Evolutionary conservation across 768 basidiomycete genomes (phyloP), one percentile per base, ranked within the genome.

Genomic region (Fomitopsis pulvina): DNA sequence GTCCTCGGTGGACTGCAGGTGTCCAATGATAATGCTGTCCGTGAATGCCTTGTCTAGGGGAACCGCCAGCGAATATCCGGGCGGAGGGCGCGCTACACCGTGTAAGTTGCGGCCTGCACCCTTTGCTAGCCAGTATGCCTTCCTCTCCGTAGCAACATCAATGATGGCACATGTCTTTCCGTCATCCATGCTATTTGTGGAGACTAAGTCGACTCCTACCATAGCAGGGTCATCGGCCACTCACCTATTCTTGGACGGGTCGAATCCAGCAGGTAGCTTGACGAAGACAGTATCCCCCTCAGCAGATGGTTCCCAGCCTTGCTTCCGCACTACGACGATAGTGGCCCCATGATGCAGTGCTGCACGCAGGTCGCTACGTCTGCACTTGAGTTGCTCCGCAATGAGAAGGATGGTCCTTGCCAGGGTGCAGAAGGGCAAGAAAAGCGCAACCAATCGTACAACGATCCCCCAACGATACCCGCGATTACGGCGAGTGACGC

Each of bases 11-110:
- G 32, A 29, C 3, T 18, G 7, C 3, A 46, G n/a, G 30, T 11
- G 4, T 3, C 6, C 3, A 3, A 3, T 11, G 10, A 46, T 46
- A 10, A 46, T 37, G 30, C 20, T 8, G 16, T 37, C 45, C 3
- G 45, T 34, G 45, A 29, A 32, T 9, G 45, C 29, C 30, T 46
- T 46, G 32, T 46, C 27, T 18, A 21, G 16, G 18, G 45, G 45
- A 4, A 26, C 32, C 22, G 45, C 45, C 30, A 46, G 16, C 6
- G 45, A 18, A 20, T 46, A 46, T 22, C 45, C 45, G 5, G 4
- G 6, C 21, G 45, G 45, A 7, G 30, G 20, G 4, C 10, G 29
- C 29, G 20, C 12, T 29, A n/a, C 45, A 5, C 45, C 45, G n/a
- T 46, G 32, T 5, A 46, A 18, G n/a, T 5, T 4, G 8, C 32